phyloP scores from a whole-genome alignment of 1,284 basidiomycete species.

The Apiotrichum akiyoshidainum region DNA sequence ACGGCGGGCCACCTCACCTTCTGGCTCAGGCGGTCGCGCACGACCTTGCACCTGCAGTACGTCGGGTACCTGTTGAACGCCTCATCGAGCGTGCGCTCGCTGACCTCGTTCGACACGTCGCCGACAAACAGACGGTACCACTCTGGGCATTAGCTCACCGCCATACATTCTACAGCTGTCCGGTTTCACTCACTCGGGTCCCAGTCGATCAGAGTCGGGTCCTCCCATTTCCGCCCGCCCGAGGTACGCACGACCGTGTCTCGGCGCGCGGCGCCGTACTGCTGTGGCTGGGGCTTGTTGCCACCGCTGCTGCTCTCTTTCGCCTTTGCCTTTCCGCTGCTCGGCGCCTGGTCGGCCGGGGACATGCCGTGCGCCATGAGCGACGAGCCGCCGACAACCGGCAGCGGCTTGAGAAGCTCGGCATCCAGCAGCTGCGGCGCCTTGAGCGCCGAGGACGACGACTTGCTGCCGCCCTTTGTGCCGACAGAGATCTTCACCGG shows the following conservation, averaged over 20 bases:
- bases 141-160: constrained; percentile 54
- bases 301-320: background rate
- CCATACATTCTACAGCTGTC: background rate
- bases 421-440: constrained; percentile 25
- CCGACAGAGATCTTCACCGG: too few species aligned
- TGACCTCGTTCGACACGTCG: constrained; percentile 96
- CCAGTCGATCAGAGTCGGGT: constrained; percentile 95
- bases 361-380: background rate
- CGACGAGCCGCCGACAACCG: background rate
- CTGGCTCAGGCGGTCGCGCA: constrained; percentile 83
- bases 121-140: constrained; percentile 99
- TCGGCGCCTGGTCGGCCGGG: constrained; percentile 1
- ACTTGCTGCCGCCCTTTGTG: constrained; percentile 1
- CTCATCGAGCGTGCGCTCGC: constrained; percentile 85
- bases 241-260: constrained; percentile 93
- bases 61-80: constrained; percentile 90
- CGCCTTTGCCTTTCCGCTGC: constrained; percentile 16
- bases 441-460: background rate
- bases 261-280: constrained; percentile 47
- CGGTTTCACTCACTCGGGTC: constrained; percentile 71
- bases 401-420: constrained; percentile 27
- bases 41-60: constrained; percentile 91
- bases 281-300: constrained; percentile 4
- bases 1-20: constrained; percentile 58
- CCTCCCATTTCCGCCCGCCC: constrained; percentile 95